Evolutionary conservation across 1,284 basidiomycete genomes (phyloP), one percentile per base, ranked within the genome.

Genomic region (Ustanciosporium gigantosporum): DNA sequence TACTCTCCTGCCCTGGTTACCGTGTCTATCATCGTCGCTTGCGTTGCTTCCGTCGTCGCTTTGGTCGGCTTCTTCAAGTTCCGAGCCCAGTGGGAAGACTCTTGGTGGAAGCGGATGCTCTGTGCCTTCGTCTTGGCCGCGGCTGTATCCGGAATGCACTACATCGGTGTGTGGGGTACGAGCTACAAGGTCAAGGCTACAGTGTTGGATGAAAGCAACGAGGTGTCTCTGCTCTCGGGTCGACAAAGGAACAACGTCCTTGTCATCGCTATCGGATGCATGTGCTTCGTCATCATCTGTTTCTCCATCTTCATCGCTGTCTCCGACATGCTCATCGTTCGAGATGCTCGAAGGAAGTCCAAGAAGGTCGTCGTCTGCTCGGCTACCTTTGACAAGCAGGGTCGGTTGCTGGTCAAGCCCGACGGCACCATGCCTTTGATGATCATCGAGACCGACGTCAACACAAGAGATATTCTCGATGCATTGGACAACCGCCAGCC

Each of bases 111-210:
- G 70, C 77, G 81, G 23, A 62, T 77, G 42, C 47, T 81, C 24
- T 81, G 80, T 66, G 67, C 79, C 24, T 37, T 80, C 34, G 62
- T 79, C 38, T 68, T 82, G 15, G 80, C 81, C 4, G 70, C 76
- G 3, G 81, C 80, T 21, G 81, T 82, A 14, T 80, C 78, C 35
- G 80, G 80, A 47, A 82, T 82, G 82, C 82, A 82, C 76, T 82
- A 82, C 70, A 77, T 81, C 49, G 80, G 78, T 61, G 75, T 81
- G 19, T 79, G 79, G 20, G 81, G 81, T 13, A 80, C 81, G 1
- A 78, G 76, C 9, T 82, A 81, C 71, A 59, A 53, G 32, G 76
- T 80, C 29, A 56, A 58, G 47, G 39, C 53, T 8, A 17, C 55
- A 23, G 50, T 44, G 37, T 23, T 59, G 17, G 32, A 19, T 17